These are phyloP conservation scores for Tulasnella sp. DNA, from an alignment of 768 basidiomycete genomes.

Conservation along the genomic window DNA sequence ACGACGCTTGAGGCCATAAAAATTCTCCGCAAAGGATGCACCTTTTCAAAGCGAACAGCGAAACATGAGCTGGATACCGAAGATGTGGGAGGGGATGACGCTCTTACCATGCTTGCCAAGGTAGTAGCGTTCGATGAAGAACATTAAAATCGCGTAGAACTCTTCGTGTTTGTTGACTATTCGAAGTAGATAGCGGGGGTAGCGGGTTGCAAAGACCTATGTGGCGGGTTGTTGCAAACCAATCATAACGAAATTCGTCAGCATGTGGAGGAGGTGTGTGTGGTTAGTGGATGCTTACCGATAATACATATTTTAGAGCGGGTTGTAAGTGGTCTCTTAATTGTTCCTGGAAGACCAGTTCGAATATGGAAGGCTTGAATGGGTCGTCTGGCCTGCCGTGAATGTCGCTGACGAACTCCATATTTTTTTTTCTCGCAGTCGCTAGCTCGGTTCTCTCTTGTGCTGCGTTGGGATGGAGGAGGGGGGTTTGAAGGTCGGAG, in stretches of 20 bases:
- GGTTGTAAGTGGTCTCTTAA: conserved; percentile 88
- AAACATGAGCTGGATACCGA: not conserved
- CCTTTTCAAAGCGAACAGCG: conserved; percentile 50
- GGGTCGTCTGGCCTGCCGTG: conserved; percentile 25
- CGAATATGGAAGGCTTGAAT: conserved; percentile 56
- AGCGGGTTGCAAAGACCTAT: conserved; percentile 89
- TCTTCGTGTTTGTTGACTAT: conserved; percentile 95
- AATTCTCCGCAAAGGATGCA: conserved; percentile 92
- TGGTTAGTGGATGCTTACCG: conserved; percentile 49
- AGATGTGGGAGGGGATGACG: not conserved
- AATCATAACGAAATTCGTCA: not conserved
- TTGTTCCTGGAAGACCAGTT: conserved; percentile 91
- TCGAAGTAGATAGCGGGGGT: conserved; percentile 86
- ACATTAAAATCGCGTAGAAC: conserved; percentile 84
- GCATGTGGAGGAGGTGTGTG: not conserved
- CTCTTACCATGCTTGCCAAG: conserved; percentile 74
- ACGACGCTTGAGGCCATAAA: conserved; percentile 86
- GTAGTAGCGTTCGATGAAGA: conserved; percentile 87
- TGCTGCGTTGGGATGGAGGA: not conserved
- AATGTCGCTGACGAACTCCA: conserved; percentile 32
- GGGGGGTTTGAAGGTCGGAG: not conserved
- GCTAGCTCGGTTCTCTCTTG: not conserved
- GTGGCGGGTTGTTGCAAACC: not conserved
- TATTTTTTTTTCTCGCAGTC: not conserved
- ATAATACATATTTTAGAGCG: conserved; percentile 88